Percentiles rank a stretch among this genome's conserved stretches.
These are phyloP conservation scores for Phytophthora fragariae DNA, from an alignment of 352 stramenopile species.

Conservation along the genomic window DNA sequence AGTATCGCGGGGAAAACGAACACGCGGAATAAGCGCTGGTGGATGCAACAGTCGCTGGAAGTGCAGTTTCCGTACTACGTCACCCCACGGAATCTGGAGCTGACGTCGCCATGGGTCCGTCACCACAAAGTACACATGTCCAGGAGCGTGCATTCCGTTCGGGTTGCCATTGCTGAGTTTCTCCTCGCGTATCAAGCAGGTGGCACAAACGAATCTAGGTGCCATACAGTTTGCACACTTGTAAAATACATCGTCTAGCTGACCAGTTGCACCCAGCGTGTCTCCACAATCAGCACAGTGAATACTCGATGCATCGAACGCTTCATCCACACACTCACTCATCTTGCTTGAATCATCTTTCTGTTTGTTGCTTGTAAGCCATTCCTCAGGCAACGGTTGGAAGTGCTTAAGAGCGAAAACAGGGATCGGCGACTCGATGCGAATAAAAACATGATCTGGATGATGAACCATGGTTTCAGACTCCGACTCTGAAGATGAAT, in stretches of 20 bases:
- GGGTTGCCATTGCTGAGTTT: conserved; percentile 46
- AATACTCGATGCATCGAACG: conserved; percentile 2
- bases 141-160: conserved; percentile 60
- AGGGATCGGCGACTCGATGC: conserved; percentile 67
- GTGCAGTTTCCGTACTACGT: conserved; percentile 35
- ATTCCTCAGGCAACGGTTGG: conserved; percentile 35
- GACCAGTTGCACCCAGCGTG: conserved; percentile 24
- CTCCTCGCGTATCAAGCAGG: conserved; percentile 65
- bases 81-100: conserved; percentile 33
- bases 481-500: conserved; percentile 29
- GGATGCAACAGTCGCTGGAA: conserved; percentile 58
- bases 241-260: conserved; percentile 53
- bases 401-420: conserved; percentile 71
- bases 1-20: conserved; percentile 56
- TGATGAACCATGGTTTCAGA: conserved; percentile 46
- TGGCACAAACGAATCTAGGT: conserved; percentile 53
- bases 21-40: conserved; percentile 63
- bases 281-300: conserved; percentile 45
- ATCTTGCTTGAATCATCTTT: conserved; percentile 1
- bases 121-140: conserved; percentile 75
- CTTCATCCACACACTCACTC: conserved; percentile 16
- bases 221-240: conserved; percentile 72
- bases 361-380: conserved; percentile 38
- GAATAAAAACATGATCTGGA: conserved; percentile 70
- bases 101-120: conserved; percentile 50